Base-by-base conservation (phyloP, 2,329 filamentous ascomycete genomes). In the Cladosporium sp. region DNA sequence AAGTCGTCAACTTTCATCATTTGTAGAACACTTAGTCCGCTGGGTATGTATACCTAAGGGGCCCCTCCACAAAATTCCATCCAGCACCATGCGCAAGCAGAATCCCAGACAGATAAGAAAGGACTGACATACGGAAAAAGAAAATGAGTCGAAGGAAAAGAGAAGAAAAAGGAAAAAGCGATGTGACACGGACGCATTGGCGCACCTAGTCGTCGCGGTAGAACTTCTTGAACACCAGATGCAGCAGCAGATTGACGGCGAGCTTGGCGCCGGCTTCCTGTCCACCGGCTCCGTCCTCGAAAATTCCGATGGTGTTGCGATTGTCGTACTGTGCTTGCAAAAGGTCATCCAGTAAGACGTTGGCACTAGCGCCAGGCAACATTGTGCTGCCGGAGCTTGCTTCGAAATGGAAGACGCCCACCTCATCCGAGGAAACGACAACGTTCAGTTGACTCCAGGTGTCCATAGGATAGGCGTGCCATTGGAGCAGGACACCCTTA, bases 161-260 rank as follows among this genome's bases (percentile, higher is more conserved):
- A n/a, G 22, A 38, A 45, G 19, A 49, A 39, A 19, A 30, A 22
- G 4, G 39, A 47, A 47, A 34, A 1, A 19, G 9, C 15, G 28
- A 37, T 17, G 3, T 25, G 30, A 37, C 6, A 9, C 20, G 7
- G 49, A 14, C 2, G 20, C 17, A 28, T 11, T 2, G 20, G 3
- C 34, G 17, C n/a, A 6, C 45, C 55, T 58, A 58, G 28, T 69
- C 69, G 67, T 80, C 78, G 62, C 76, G 70, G 64, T 99, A 99
- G 75, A 99, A 99, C 82, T 99, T 99, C 84, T 95, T 96, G 81
- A 97, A 97, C 66, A 99, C 84, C 74, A 97, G 80, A 82, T 99
- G 94, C 80, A 99, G 81, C 77, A 99, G 85, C 70, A 99, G 75
- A 78, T 99, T 99, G 70, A 99, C 94, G 74, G 97, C 97, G 70